Evolutionary conservation across 2,329 filamentous ascomycete genomes (phyloP), one percentile per base, ranked within the genome.

Genomic region (Nigrograna mackinnonii): DNA sequence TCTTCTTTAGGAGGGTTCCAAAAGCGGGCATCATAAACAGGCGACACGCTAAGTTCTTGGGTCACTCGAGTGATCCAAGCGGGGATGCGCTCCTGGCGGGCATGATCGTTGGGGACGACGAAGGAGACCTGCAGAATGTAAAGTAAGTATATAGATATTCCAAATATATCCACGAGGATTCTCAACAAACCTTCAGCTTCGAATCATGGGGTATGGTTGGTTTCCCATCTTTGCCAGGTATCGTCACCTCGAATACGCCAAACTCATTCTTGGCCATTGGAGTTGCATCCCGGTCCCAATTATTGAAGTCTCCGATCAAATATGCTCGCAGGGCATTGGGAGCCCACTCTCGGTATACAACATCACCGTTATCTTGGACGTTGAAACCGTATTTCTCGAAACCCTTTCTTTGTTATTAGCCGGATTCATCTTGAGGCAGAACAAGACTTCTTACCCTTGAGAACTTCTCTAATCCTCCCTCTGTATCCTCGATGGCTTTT

Each of bases 1-100:
- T 95, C 84, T 28, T 77, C 73, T 36, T 78, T 69, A 3, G 91
- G 90, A 22, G 94, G 94, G 65, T 97, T 96, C 94, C 94, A 99
- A 75, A 99, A 96, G 39, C 90, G 83, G 18, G 89, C 91, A 67
- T 99, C 94, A 70, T 97, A 99, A 19, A 89, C 86, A 5, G 92
- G 91, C 7, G 92, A 97, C 18, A 97, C 85, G 9, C 75, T 80
- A 34, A 97, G 78, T 54, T 99, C 91, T 70, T 99, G 94, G 0
- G 92, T 96, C 39, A 96, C 94, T 60, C 95, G 90, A 66, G 86
- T 96, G 75, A 97, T 97, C 94, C 94, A 99, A 20, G 91, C 89
- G 19, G 94, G 94, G 39, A 99, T 75, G 55, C 92, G 84, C 72
- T 97, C 92, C 55, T 92, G 83, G 55, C 86, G 82, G 20, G 69